A percentile compares a stretch with the other conserved stretches of the same genome.
These are phyloP conservation scores for Pneumocystis canis DNA, from an alignment of 1,139 yeast species.

Conservation along the genomic window DNA sequence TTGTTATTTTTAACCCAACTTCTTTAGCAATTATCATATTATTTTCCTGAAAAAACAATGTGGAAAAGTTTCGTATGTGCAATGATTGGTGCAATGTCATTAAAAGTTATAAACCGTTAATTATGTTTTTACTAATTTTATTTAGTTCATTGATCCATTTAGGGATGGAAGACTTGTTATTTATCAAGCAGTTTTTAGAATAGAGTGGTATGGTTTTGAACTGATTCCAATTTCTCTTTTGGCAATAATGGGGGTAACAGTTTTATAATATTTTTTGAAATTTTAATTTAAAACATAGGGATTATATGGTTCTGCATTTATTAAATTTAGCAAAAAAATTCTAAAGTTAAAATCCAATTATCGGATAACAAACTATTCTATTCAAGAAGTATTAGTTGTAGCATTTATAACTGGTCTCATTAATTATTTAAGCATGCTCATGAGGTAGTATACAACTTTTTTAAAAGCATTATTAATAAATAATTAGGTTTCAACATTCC, in stretches of 20 bases:
- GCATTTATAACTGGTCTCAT: background rate
- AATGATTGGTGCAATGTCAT: conserved; percentile 40
- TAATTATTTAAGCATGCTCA: background rate
- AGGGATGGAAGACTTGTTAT: conserved; percentile 43
- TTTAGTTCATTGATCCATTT: conserved; percentile 30
- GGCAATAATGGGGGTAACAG: conserved; percentile 40
- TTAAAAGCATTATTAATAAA: conserved; percentile 27
- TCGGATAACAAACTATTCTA: background rate
- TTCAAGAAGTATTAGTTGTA: background rate
- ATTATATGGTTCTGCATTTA: background rate
- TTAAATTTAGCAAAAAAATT: background rate
- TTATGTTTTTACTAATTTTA: conserved; percentile 50
- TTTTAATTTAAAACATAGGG: conserved; percentile 39
- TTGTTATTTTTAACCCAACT: background rate
- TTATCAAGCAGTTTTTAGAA: conserved; percentile 30
- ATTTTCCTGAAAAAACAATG: conserved; percentile 42
- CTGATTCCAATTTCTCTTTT: conserved; percentile 43
- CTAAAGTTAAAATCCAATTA: background rate
- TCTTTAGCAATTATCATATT: conserved; percentile 28
- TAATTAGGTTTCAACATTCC: conserved; percentile 39
- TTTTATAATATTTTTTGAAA: conserved; percentile 31
- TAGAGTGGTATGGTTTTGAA: conserved; percentile 28
- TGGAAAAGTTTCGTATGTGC: conserved; percentile 51
- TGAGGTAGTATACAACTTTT: background rate
- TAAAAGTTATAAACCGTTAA: conserved; percentile 45